Base-by-base conservation (phyloP, 2,329 filamentous ascomycete genomes). In the Didymella keratinophila region DNA sequence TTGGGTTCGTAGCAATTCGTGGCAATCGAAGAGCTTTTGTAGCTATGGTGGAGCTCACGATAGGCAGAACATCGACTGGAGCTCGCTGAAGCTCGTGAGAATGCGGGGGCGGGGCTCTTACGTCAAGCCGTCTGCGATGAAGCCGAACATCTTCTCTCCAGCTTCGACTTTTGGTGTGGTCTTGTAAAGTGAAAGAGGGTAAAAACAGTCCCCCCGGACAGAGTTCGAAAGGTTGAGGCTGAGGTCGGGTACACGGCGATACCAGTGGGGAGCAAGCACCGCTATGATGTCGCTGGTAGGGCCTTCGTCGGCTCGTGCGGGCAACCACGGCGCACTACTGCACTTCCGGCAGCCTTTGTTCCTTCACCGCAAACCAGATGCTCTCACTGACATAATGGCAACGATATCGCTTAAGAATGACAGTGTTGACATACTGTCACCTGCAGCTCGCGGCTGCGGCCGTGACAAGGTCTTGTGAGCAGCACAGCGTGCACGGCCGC, bases 111-210 rank as follows among this genome's bases (percentile, higher is more conserved):
- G 70, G 66, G 58, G 43, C 52, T 69, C 73, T 63, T 67, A 76
- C 74, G 73, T 76, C 61, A 76, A 63, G 51, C 70, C 74, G 69
- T 76, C 73, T 55, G 74, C 74, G 55, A 76, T 69, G 63, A 76
- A 76, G 64, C 73, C 61, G 58, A 76, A 76, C 74, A 76, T 76
- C 47, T 47, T 49, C 32, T 53, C 42, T 44, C 36, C 51, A 51
- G 56, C 56, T 52, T 53, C 56, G 56, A 37, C 36, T 45, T 25
- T 45, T 28, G 20, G 4, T 46, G 37, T 44, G 20, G 28, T 56
- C 47, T 41, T 23, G 37, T 14, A 25, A 23, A 36, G 50, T 32
- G 42, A 49, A 36, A 43, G 49, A 44, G 49, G 23, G 37, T 39
- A 44, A 30, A 36, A 46, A 54, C 34, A 37, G 21, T 39, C 42